phyloP scores from a whole-genome alignment of 2,329 filamentous ascomycete genomes.

The Aspergillus ibericus region DNA sequence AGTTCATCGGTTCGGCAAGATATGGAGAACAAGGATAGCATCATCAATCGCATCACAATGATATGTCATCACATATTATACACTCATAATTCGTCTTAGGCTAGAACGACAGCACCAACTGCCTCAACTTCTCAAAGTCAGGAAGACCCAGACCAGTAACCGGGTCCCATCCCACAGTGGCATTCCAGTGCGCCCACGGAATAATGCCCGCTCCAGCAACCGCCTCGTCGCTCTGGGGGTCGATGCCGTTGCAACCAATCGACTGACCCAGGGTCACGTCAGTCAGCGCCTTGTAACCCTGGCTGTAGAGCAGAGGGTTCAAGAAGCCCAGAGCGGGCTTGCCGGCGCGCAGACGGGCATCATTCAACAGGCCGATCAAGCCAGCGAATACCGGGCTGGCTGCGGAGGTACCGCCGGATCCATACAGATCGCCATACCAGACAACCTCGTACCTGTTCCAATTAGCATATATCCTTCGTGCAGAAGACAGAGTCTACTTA shows the following conservation, averaged over 20 bases:
- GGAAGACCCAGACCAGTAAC: slow-evolving; percentile 42
- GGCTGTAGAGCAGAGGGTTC: slow-evolving; percentile 58
- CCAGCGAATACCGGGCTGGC: slow-evolving; percentile 59
- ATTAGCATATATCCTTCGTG: not conserved
- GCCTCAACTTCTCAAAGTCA: slow-evolving; percentile 4
- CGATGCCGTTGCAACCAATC: slow-evolving; percentile 35
- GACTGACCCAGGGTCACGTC: slow-evolving; percentile 44
- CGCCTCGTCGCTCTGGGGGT: slow-evolving; percentile 27
- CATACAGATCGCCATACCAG: slow-evolving; percentile 8
- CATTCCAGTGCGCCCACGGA: slow-evolving; percentile 30
- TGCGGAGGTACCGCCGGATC: slow-evolving; percentile 29
- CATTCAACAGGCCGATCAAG: slow-evolving; percentile 43
- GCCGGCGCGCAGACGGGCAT: slow-evolving; percentile 32
- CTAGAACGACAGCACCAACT: not conserved
- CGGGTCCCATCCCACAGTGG: slow-evolving; percentile 42
- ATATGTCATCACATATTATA: not conserved
- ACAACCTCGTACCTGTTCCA: slow-evolving; percentile 15
- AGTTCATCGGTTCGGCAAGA: no score
- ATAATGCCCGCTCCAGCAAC: slow-evolving; percentile 25
- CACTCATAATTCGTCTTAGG: not conserved
- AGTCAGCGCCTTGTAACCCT: slow-evolving; percentile 49
- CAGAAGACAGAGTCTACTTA: slow-evolving; percentile 42
- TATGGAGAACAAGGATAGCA: no score
- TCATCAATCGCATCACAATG: not conserved
- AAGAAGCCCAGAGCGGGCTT: slow-evolving; percentile 55